These are phyloP conservation scores for Teunomyces lycoperdinae DNA, from an alignment of 805 yeast genomes.

Conservation along the genomic window DNA sequence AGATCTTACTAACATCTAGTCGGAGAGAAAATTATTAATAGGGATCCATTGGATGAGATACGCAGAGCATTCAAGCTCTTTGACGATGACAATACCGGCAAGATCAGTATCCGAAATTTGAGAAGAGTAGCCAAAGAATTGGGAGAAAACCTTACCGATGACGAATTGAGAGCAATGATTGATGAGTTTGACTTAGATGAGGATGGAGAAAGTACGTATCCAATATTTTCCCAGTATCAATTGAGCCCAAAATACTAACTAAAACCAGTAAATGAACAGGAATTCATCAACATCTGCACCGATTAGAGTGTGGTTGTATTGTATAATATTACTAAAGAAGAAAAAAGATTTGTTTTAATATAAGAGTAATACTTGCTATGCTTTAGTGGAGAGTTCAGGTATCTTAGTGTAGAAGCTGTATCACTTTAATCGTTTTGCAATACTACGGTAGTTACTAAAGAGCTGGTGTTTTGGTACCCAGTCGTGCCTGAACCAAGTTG, in stretches of 20 bases:
- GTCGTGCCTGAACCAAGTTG: conserved; percentile 1
- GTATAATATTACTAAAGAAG: conserved; percentile 2
- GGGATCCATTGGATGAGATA: conserved; percentile 94
- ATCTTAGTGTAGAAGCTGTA: no score
- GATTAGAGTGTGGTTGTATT: conserved; percentile 6
- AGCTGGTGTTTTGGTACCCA: background rate
- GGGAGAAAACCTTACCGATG: conserved; percentile 90
- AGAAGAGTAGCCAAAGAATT: conserved; percentile 88
- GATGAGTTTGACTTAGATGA: conserved; percentile 95
- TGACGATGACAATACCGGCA: conserved; percentile 86
- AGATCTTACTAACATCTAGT: conserved; percentile 40
- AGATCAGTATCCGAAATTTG: conserved; percentile 73
- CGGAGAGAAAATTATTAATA: conserved; percentile 74
- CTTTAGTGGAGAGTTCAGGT: background rate
- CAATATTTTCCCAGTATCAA: background rate
- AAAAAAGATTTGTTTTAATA: background rate
- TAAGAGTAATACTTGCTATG: background rate
- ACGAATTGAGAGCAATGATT: conserved; percentile 93
- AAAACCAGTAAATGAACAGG: conserved; percentile 67
- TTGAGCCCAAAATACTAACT: conserved; percentile 24
- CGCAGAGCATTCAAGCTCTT: conserved; percentile 84
- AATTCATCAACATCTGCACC: conserved; percentile 43
- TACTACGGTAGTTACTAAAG: background rate
- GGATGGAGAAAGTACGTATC: conserved; percentile 77
- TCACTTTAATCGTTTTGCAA: background rate